Percentiles rank a stretch among this genome's conserved stretches.
These are phyloP conservation scores for Ambrosia artemisiifolia DNA, from an alignment of 129 eudicot species.

Conservation along the genomic window DNA sequence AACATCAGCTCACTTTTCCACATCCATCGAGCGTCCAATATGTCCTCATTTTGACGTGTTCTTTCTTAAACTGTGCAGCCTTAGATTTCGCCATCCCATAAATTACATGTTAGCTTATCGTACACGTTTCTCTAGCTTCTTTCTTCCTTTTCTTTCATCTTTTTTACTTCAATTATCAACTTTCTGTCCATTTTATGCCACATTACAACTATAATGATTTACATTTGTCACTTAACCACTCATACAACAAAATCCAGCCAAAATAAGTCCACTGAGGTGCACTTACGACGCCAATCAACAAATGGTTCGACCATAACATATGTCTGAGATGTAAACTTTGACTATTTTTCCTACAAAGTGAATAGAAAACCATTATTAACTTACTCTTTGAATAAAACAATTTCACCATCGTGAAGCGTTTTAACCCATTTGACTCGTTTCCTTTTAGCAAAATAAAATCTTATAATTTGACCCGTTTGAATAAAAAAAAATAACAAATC, in stretches of 20 bases:
- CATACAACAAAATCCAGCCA: constrained; percentile 8
- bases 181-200: constrained; percentile 23
- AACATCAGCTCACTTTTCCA: too few relatives aligned
- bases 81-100: constrained; percentile 9
- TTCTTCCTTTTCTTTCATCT: constrained; percentile 1
- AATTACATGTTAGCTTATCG: constrained; percentile 22
- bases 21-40: too few relatives aligned
- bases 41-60: too few relatives aligned
- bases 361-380: background rate
- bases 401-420: too few relatives aligned
- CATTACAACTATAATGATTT: constrained; percentile 17
- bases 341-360: constrained; percentile 58
- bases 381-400: too few relatives aligned
- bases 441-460: too few relatives aligned
- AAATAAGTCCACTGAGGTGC: constrained; percentile 3
- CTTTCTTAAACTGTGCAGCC: too few relatives aligned
- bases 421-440: too few relatives aligned
- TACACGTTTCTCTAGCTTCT: constrained; percentile 20
- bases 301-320: constrained; percentile 63
- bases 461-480: too few relatives aligned
- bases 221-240: constrained; percentile 9
- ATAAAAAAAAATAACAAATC: too few relatives aligned
- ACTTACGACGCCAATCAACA: constrained; percentile 20
- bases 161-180: background rate
- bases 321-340: constrained; percentile 61